Percentiles rank a stretch among this genome's conserved stretches.
These are phyloP conservation scores for Hypoxylon sp. DNA, from an alignment of 2,329 filamentous ascomycete genomes.

Conservation along the genomic window DNA sequence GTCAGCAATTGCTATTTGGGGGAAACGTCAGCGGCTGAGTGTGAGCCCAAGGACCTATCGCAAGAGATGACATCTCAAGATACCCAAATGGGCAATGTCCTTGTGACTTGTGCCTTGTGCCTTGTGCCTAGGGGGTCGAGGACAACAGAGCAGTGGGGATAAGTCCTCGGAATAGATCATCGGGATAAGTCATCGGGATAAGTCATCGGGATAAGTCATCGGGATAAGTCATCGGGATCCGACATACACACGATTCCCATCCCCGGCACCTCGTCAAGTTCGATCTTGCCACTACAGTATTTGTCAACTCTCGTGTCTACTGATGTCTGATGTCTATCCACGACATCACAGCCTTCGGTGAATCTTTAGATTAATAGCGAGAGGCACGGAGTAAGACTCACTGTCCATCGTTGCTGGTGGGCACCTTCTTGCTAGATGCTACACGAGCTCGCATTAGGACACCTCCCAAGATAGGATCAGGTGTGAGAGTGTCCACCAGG, in stretches of 20 bases:
- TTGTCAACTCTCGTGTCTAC: conserved; percentile 19
- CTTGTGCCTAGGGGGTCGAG: not conserved
- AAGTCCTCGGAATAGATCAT: too few species aligned
- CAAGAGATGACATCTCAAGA: conserved; percentile 10
- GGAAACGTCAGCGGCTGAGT: conserved; percentile 28
- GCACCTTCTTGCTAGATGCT: conserved; percentile 47
- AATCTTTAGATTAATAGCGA: conserved; percentile 8
- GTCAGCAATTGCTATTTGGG: conserved; percentile 33
- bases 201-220: not conserved
- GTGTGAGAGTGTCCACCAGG: conserved; percentile 45
- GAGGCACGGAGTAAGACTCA: conserved; percentile 41
- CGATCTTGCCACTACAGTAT: conserved; percentile 45
- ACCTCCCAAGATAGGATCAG: conserved; percentile 44
- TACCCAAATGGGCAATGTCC: conserved; percentile 11
- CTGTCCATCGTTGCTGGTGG: conserved; percentile 51
- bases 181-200: not conserved
- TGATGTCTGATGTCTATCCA: not conserved
- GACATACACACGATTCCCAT: conserved; percentile 51
- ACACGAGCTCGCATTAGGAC: conserved; percentile 44
- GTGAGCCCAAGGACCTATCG: conserved; percentile 2
- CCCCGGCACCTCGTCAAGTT: conserved; percentile 51
- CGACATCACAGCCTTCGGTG: not conserved
- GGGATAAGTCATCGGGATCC: not conserved
- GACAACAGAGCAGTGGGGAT: conserved; percentile 2
- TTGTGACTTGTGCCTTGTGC: too few species aligned